Conservation (phyloP, 352 stramenopile species). For the Phytopythium helicoides region DNA sequence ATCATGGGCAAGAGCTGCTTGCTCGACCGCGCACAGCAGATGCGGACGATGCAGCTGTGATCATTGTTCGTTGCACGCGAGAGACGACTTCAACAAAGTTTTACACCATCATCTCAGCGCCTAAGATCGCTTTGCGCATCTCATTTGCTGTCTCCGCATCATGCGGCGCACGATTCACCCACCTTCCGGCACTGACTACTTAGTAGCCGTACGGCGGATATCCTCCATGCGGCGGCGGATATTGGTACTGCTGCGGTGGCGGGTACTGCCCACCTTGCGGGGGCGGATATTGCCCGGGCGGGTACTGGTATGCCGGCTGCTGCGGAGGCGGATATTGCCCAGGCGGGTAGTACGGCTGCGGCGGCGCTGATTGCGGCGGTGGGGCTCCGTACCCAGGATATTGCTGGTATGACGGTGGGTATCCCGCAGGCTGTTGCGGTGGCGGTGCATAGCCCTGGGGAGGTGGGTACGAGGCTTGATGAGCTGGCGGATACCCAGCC, state of each 20-base stretch:
- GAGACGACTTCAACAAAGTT: too few species aligned
- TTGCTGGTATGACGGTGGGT: constrained; percentile 17
- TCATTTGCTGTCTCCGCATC: too few species aligned
- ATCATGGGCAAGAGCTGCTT: too few species aligned
- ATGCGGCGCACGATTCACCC: too few species aligned
- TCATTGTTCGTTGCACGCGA: too few species aligned
- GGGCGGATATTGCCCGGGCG: constrained; percentile 23
- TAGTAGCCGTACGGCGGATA: constrained; percentile 27
- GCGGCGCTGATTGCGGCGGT: constrained; percentile 12
- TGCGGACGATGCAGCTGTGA: too few species aligned
- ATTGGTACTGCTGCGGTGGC: constrained; percentile 3
- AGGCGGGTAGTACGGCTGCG: constrained; percentile 18
- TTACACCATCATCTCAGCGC: too few species aligned
- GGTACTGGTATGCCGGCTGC: constrained; percentile 34
- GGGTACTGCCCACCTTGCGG: constrained; percentile 9
- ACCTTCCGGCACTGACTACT: neutral
- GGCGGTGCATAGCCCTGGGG: constrained; percentile 8
- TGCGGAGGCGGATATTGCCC: constrained; percentile 20
- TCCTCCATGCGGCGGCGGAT: constrained; percentile 13
- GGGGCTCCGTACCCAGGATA: constrained; percentile 7
- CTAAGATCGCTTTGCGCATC: too few species aligned
- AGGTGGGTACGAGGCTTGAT: constrained; percentile 16
- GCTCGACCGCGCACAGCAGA: too few species aligned
- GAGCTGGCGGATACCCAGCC: constrained; percentile 14
- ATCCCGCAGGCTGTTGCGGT: constrained; percentile 13